Conservation (phyloP, 768 basidiomycete genomes). For the Trametes punicea region DNA sequence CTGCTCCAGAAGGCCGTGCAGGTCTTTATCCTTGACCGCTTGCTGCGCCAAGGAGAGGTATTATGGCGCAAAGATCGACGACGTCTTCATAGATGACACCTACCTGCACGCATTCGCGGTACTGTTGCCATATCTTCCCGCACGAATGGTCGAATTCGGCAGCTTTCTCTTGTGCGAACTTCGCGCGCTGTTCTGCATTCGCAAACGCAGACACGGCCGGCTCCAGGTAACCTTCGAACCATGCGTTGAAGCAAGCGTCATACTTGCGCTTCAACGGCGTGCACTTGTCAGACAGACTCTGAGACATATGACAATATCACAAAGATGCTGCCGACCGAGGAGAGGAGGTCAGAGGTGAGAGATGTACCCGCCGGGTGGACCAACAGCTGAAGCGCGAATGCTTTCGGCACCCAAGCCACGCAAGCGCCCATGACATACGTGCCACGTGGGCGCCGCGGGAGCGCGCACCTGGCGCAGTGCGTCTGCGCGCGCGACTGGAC, state of each 20-base stretch:
- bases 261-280: slow-evolving; percentile 88
- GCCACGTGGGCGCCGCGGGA: slow-evolving; percentile 9
- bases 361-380: background rate
- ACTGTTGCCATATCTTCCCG: slow-evolving; percentile 77
- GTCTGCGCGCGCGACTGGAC: background rate
- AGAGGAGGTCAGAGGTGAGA: background rate
- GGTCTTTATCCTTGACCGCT: slow-evolving; percentile 74
- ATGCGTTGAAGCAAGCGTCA: slow-evolving; percentile 94
- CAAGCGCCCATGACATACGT: slow-evolving; percentile 17
- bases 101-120: slow-evolving; percentile 82
- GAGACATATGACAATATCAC: slow-evolving; percentile 49
- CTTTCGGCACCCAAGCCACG: slow-evolving; percentile 10
- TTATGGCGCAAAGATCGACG: background rate
- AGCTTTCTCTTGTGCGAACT: slow-evolving; percentile 73
- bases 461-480: background rate
- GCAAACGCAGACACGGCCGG: slow-evolving; percentile 58
- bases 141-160: slow-evolving; percentile 86
- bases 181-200: slow-evolving; percentile 46
- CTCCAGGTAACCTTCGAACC: slow-evolving; percentile 96
- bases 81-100: slow-evolving; percentile 26
- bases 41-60: slow-evolving; percentile 42
- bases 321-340: background rate
- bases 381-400: slow-evolving; percentile 6
- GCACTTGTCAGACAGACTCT: slow-evolving; percentile 80
- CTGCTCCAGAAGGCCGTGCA: slow-evolving; percentile 73